Percentiles rank a stretch among this genome's conserved stretches.
These are phyloP conservation scores for Calonectria montana DNA, from an alignment of 2,329 filamentous ascomycete species.

Conservation along the genomic window DNA sequence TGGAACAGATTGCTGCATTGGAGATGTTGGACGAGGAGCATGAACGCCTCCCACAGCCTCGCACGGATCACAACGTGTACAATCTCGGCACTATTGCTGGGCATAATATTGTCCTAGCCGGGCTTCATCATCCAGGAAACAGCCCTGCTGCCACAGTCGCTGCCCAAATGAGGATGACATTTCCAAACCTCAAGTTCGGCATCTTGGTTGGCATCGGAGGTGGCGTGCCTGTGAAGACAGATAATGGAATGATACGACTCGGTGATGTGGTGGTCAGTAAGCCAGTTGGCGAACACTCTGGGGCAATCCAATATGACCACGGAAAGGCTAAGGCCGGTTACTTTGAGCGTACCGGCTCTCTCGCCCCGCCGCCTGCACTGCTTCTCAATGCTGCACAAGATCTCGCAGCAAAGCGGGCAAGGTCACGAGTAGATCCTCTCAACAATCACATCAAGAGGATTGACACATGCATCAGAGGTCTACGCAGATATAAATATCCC, in stretches of 20 bases:
- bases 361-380: constrained; percentile 21
- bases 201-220: constrained; percentile 41
- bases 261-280: constrained; percentile 39
- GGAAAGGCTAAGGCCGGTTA: constrained; percentile 28
- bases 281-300: constrained; percentile 24
- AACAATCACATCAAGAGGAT: constrained; percentile 16
- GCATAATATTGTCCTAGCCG: constrained; percentile 48
- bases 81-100: constrained; percentile 42
- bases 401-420: not conserved
- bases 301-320: constrained; percentile 35
- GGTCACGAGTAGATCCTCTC: constrained; percentile 1
- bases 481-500: constrained; percentile 17
- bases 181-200: constrained; percentile 42
- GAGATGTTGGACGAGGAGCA: constrained; percentile 42
- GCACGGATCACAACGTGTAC: constrained; percentile 37
- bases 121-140: constrained; percentile 46
- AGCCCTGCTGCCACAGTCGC: constrained; percentile 46
- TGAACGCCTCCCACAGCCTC: constrained; percentile 20
- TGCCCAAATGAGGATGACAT: constrained; percentile 47
- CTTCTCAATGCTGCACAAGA: constrained; percentile 28
- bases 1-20: constrained; percentile 40
- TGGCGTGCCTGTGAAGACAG: constrained; percentile 31
- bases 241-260: constrained; percentile 35
- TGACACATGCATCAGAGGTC: not conserved
- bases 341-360: constrained; percentile 29